A percentile compares a stretch with the other conserved stretches of the same genome.
These are phyloP conservation scores for Dictyophora rubrovolvata DNA, from an alignment of 768 basidiomycete species.

Conservation along the genomic window DNA sequence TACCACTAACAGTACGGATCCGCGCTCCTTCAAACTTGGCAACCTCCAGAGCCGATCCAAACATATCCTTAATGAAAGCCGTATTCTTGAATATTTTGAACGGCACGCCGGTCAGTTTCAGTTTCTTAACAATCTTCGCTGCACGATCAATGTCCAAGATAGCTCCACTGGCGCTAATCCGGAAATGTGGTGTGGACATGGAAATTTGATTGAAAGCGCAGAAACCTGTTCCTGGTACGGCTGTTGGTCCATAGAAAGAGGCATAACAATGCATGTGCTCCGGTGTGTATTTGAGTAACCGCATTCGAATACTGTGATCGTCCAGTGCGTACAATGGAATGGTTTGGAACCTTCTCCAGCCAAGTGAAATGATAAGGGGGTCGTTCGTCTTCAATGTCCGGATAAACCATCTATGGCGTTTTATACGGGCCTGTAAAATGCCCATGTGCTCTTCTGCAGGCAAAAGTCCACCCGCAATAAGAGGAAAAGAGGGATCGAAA, in stretches of 20 bases:
- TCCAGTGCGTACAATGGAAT: conserved; percentile 94
- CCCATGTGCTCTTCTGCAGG: conserved; percentile 88
- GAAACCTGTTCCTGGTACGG: conserved; percentile 90
- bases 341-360: conserved; percentile 94
- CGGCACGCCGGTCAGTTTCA: conserved; percentile 91
- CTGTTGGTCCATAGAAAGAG: conserved; percentile 90
- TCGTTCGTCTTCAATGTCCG: conserved; percentile 94
- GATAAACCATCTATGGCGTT: conserved; percentile 90
- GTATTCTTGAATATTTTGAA: conserved; percentile 99
- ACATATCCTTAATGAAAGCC: conserved; percentile 97
- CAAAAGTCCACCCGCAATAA: conserved; percentile 86
- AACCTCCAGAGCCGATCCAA: conserved; percentile 83
- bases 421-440: conserved; percentile 89
- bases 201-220: conserved; percentile 89
- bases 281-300: conserved; percentile 98
- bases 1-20: conserved; percentile 88
- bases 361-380: conserved; percentile 92
- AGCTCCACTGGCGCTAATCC: conserved; percentile 88
- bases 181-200: conserved; percentile 62
- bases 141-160: conserved; percentile 89
- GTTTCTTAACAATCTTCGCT: conserved; percentile 93
- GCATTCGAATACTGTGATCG: conserved; percentile 96
- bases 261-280: conserved; percentile 99
- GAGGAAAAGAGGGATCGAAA: conserved; percentile 86
- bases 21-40: conserved; percentile 99